Percentiles rank a stretch among this genome's conserved stretches.
Conservation (phyloP, 176 grass and related monocot species). For the Oryza meridionalis region DNA sequence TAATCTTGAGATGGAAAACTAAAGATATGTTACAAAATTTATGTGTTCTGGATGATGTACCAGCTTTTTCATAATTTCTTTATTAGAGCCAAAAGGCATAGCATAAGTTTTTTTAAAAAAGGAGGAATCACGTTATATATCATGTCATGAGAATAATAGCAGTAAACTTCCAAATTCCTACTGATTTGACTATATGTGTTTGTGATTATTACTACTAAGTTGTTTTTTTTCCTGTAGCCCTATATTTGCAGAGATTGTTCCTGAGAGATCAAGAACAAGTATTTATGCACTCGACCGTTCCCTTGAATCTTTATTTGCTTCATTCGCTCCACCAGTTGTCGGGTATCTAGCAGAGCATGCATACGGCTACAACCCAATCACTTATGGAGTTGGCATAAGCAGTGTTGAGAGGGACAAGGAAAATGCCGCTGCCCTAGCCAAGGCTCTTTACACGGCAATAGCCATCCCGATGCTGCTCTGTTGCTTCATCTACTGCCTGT, state of each 20-base stretch:
- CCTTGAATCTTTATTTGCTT: slow-evolving; percentile 57
- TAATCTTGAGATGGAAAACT: not conserved
- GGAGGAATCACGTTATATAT: not conserved
- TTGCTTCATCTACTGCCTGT: slow-evolving; percentile 57
- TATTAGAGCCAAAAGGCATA: not conserved
- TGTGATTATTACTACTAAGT: not conserved
- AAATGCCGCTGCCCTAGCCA: slow-evolving; percentile 57
- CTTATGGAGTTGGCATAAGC: not conserved
- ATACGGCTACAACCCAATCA: slow-evolving; percentile 53
- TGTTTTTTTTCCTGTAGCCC: slow-evolving; percentile 29
- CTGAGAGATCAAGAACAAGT: slow-evolving; percentile 62
- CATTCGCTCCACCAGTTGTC: slow-evolving; percentile 59
- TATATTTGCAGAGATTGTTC: slow-evolving; percentile 74
- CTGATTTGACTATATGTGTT: not conserved
- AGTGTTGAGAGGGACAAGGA: slow-evolving; percentile 38
- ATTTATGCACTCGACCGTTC: slow-evolving; percentile 65
- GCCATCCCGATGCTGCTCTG: slow-evolving; percentile 62
- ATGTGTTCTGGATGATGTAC: not conserved
- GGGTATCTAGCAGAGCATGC: slow-evolving; percentile 55
- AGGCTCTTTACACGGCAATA: slow-evolving; percentile 59
- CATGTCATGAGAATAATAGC: not conserved
- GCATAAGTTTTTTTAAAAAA: not conserved
- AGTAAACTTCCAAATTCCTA: not conserved
- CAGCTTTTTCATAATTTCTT: slow-evolving; percentile 2
- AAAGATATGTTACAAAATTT: not conserved